Conservation (phyloP, 2,329 filamentous ascomycete genomes). For the Lachnellula suecica region DNA sequence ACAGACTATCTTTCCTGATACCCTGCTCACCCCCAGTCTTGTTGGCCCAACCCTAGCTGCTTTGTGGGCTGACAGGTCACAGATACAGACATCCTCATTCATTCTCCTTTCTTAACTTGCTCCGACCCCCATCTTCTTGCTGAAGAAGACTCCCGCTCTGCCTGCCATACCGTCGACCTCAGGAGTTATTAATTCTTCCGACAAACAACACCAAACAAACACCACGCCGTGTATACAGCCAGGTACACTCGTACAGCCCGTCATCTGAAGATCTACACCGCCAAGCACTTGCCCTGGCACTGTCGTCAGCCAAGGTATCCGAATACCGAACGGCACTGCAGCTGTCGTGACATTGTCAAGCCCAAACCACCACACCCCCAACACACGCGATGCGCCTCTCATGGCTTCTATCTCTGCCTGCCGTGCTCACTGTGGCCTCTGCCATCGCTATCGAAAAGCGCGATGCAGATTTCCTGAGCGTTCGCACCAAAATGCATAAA, state of each 20-base stretch:
- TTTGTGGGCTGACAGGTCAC: no score
- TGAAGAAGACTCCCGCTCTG: no score
- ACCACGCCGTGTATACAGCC: no score
- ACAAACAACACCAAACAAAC: not conserved
- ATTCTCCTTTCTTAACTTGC: no score
- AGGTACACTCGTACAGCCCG: not conserved
- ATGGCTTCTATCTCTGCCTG: conserved; percentile 26
- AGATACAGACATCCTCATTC: no score
- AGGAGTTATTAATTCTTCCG: no score
- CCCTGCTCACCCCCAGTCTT: no score
- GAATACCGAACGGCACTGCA: not conserved
- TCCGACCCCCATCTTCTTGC: no score
- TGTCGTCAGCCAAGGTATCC: not conserved
- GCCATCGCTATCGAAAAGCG: conserved; percentile 28
- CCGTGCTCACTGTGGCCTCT: conserved; percentile 20
- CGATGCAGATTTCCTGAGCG: conserved; percentile 32
- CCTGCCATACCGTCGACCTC: no score
- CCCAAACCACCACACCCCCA: not conserved
- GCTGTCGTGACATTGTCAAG: not conserved
- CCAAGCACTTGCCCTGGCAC: not conserved
- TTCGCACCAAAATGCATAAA: conserved; percentile 29
- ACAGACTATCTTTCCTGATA: no score
- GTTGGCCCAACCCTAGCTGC: no score
- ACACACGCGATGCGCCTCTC: conserved; percentile 27
- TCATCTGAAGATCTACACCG: not conserved